Conservation (phyloP, 805 yeast species). For the Metschnikowia amazonensis region DNA sequence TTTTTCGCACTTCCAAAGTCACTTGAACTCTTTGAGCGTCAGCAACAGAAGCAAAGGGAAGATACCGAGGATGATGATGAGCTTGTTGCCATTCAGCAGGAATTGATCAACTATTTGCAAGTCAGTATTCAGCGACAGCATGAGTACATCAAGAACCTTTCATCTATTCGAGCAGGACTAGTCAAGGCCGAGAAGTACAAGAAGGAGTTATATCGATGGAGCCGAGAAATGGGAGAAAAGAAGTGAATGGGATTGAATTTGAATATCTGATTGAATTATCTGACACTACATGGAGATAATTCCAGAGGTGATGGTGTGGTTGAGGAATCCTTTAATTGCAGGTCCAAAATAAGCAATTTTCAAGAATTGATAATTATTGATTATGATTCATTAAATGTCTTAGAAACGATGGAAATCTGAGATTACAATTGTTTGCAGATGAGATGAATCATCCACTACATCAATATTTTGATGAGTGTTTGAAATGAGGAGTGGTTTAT, state of each 20-base stretch:
- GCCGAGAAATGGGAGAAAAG: slow-evolving; percentile 68
- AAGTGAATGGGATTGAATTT: slow-evolving; percentile 10
- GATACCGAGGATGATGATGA: slow-evolving; percentile 25
- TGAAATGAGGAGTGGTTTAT: too few relatives aligned
- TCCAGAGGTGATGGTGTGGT: too few relatives aligned
- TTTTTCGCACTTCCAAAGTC: slow-evolving; percentile 56
- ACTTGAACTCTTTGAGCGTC: slow-evolving; percentile 29
- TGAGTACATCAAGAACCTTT: slow-evolving; percentile 78
- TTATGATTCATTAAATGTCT: too few relatives aligned
- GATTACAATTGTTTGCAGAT: too few relatives aligned
- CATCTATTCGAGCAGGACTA: slow-evolving; percentile 69
- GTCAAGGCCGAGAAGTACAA: slow-evolving; percentile 75
- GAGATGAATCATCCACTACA: too few relatives aligned
- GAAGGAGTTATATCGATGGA: slow-evolving; percentile 73
- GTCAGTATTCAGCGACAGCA: slow-evolving; percentile 52
- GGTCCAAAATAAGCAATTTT: too few relatives aligned
- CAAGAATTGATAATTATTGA: too few relatives aligned
- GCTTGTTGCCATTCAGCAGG: slow-evolving; percentile 58
- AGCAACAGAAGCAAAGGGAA: slow-evolving; percentile 21
- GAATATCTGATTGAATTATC: too few relatives aligned
- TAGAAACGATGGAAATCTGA: too few relatives aligned
- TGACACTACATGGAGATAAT: too few relatives aligned
- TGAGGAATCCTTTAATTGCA: too few relatives aligned
- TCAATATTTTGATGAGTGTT: too few relatives aligned
- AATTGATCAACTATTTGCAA: slow-evolving; percentile 40